These are phyloP conservation scores for Dictyostelium intermedium DNA, from an alignment of 78 protist genomes.

Conservation along the genomic window DNA sequence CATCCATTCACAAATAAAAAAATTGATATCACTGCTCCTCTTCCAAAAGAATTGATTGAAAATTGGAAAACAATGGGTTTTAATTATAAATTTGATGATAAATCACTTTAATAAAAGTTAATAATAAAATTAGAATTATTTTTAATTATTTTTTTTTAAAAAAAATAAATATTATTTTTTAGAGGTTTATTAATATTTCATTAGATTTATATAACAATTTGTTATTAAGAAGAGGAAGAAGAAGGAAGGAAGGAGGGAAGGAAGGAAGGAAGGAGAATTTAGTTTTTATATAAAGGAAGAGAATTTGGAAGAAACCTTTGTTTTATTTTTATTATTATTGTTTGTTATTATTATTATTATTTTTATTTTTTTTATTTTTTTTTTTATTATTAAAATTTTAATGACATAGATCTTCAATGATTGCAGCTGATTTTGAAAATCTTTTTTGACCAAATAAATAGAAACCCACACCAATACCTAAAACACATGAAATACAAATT, in stretches of 20 bases:
- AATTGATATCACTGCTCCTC: slow-evolving; percentile 52
- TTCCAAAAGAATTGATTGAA: background rate
- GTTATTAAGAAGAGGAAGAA: background rate
- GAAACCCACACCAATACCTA: slow-evolving; percentile 48
- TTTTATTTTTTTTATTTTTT: background rate
- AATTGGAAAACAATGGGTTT: slow-evolving; percentile 62
- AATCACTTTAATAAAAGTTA: background rate
- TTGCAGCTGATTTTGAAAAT: background rate
- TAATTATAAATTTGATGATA: background rate
- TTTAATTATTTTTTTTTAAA: background rate
- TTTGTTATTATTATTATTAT: background rate
- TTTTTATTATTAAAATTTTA: background rate
- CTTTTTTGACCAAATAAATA: slow-evolving; percentile 36
- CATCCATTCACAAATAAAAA: slow-evolving; percentile 73
- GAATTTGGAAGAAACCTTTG: background rate
- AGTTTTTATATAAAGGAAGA: too few species aligned
- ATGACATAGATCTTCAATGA: slow-evolving; percentile 17
- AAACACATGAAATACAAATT: slow-evolving; percentile 20
- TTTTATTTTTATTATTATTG: background rate
- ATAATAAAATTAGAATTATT: background rate
- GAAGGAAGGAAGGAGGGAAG: background rate
- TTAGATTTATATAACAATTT: background rate
- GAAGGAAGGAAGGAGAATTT: background rate
- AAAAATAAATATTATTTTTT: background rate
- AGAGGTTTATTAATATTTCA: background rate